A percentile compares a stretch with the other conserved stretches of the same genome.
phyloP scores from a whole-genome alignment of 2,329 filamentous ascomycete genomes.

The Fusarium gaditjirri region DNA sequence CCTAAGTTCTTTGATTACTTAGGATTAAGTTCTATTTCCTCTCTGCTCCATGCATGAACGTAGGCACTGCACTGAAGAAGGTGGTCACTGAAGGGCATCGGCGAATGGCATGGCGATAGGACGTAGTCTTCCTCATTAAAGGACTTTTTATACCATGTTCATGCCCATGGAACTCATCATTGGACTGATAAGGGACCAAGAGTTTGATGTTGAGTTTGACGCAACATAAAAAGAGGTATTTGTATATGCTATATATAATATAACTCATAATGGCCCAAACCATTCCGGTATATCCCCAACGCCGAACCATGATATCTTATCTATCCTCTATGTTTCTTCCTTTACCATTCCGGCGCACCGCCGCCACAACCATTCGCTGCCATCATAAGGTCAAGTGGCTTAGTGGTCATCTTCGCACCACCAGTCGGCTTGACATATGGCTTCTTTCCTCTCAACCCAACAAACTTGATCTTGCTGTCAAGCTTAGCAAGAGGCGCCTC shows the following conservation, averaged over 20 bases:
- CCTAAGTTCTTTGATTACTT: too few relatives aligned
- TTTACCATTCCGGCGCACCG: constrained; percentile 59
- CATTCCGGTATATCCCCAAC: constrained; percentile 2
- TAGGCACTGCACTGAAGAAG: too few relatives aligned
- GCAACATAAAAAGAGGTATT: constrained; percentile 1
- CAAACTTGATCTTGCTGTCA: constrained; percentile 58
- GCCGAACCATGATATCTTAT: constrained; percentile 10
- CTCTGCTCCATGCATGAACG: too few relatives aligned
- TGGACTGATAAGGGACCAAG: not conserved
- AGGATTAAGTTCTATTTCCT: too few relatives aligned
- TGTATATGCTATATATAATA: constrained; percentile 25
- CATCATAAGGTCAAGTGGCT: constrained; percentile 52
- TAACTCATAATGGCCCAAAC: not conserved
- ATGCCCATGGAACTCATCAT: not conserved
- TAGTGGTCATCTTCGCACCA: constrained; percentile 48
- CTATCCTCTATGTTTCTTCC: not conserved
- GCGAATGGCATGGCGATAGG: too few relatives aligned
- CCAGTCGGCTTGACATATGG: constrained; percentile 51
- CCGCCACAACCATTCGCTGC: constrained; percentile 54
- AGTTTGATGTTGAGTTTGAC: not conserved
- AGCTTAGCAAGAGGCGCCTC: constrained; percentile 55
- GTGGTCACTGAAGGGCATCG: too few relatives aligned
- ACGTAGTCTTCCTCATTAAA: too few relatives aligned
- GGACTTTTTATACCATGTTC: not conserved
- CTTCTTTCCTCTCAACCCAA: constrained; percentile 57